phyloP scores from a whole-genome alignment of 2,329 filamentous ascomycete species.

The Colletotrichum sp. region DNA sequence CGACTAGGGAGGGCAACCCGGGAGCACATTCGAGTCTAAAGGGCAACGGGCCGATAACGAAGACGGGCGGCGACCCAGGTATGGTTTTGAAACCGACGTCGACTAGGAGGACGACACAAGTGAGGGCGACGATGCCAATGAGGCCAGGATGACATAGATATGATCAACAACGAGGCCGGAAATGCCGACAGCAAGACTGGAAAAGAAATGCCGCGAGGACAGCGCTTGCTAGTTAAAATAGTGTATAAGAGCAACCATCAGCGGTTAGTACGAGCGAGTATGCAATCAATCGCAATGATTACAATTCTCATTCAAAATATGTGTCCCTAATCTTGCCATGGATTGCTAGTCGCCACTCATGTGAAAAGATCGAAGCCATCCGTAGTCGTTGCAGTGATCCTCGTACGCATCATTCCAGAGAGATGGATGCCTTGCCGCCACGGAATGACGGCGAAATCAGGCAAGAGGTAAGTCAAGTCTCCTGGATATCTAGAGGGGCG shows the following conservation, averaged over 20 bases:
- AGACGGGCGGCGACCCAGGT: not conserved
- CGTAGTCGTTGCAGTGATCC: not conserved
- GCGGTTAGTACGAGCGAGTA: not conserved
- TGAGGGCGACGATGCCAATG: not conserved
- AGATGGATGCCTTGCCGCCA: not conserved
- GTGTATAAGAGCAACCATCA: not conserved
- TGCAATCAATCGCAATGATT: not conserved
- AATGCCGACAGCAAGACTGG: rapidly evolving
- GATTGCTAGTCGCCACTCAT: rapidly evolving
- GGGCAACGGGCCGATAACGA: rapidly evolving
- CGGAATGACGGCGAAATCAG: not conserved
- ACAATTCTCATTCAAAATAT: not conserved
- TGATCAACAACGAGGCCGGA: not conserved
- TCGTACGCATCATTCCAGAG: not conserved
- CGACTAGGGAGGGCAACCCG: not conserved
- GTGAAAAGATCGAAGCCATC: not conserved
- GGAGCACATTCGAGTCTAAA: not conserved
- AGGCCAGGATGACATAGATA: not conserved
- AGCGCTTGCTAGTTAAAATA: not conserved
- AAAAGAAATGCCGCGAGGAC: not conserved
- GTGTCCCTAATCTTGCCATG: not conserved
- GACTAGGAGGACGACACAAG: not conserved
- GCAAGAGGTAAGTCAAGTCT: not conserved
- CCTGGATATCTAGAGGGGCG: rapidly evolving
- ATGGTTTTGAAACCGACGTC: not conserved